Base-by-base conservation (phyloP, 768 basidiomycete species). In the Panaeolus cyanescens region DNA sequence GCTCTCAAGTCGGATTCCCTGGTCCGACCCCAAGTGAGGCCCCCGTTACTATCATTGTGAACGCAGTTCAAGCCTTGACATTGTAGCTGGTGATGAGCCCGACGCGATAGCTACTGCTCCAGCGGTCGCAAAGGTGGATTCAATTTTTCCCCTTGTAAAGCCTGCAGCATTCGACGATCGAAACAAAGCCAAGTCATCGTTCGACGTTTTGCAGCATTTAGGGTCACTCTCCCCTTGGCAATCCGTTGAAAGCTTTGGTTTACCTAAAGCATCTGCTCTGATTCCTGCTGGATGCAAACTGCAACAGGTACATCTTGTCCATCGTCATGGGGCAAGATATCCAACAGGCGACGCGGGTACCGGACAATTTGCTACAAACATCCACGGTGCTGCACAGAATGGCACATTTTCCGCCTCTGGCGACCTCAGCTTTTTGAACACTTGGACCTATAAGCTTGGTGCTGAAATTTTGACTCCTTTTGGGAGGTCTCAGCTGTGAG, bases 381-480 rank as follows among this genome's bases (percentile, higher is more conserved):
- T 87, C 19, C 81, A 87, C 63, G 69, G 79, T 30, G 75, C 74
- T 10, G 85, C 84, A 1, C 61, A 45, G 15, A 66, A 67, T 5
- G 62, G 63, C 12, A 70, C 75, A 3, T 83, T 87, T 75, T 79
- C 75, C 12, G 85, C 83, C 0, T 78, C 75, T 0, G 90, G 88
- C 0, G 74, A 80, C 0, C 71, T 93, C 19, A 65, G 75, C 1
- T 94, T 93, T 68, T 72, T 94, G 71, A 86, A 89, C 64, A 81
- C 79, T 33, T 94, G 91, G 91, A 83, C 82, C 3, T 93, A 89
- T 71, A 86, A 87, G 65, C 85, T 94, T 12, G 93, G 92, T 10
- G 84, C 83, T 61, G 92, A 93, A 73, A 81, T 86, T 45, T 72
- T 93, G 61, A 90, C 90, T 3, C 90, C 90, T 1, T 92, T 92